Conservation (phyloP, 257 asterid genomes). For the Thymus mandschuricus region DNA sequence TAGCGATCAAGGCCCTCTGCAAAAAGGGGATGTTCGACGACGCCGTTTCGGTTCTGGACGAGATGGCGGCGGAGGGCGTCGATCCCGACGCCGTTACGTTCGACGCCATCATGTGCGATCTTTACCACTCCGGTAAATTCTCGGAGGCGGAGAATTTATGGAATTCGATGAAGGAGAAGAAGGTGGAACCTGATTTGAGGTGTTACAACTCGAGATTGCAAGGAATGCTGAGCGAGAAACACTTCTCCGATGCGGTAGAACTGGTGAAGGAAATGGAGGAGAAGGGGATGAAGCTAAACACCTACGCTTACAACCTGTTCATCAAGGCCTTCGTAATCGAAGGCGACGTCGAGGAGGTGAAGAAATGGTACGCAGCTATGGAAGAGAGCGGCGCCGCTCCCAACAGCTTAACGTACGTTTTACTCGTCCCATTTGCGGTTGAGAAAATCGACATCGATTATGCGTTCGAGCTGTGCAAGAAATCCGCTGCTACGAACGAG, state of each 20-base stretch:
- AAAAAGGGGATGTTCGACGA: slow-evolving; percentile 42
- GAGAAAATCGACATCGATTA: slow-evolving; percentile 40
- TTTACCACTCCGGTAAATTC: slow-evolving; percentile 29
- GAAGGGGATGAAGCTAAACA: slow-evolving; percentile 43
- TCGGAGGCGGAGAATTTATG: slow-evolving; percentile 51
- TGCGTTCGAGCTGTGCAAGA: slow-evolving; percentile 47
- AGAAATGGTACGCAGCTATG: slow-evolving; percentile 45
- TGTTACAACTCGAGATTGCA: slow-evolving; percentile 47
- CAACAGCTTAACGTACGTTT: slow-evolving; percentile 34
- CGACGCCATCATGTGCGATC: slow-evolving; percentile 37
- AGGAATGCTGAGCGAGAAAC: slow-evolving; percentile 42
- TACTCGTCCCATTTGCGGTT: slow-evolving; percentile 45
- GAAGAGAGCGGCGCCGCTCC: slow-evolving; percentile 31
- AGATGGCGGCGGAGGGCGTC: slow-evolving; percentile 43
- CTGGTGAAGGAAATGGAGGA: slow-evolving; percentile 41
- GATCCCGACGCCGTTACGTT: slow-evolving; percentile 39
- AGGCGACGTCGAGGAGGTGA: slow-evolving; percentile 46
- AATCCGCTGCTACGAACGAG: slow-evolving; percentile 23
- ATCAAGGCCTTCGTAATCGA: slow-evolving; percentile 42
- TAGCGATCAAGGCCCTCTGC: slow-evolving; percentile 43
- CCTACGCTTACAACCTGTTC: slow-evolving; percentile 44
- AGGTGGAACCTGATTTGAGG: slow-evolving; percentile 39
- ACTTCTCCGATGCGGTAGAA: slow-evolving; percentile 40
- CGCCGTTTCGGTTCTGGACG: slow-evolving; percentile 44
- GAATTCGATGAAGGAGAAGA: slow-evolving; percentile 51